A percentile compares a stretch with the other conserved stretches of the same genome.
phyloP scores from a whole-genome alignment of 768 basidiomycete species.

The Antrodiella citrinella region DNA sequence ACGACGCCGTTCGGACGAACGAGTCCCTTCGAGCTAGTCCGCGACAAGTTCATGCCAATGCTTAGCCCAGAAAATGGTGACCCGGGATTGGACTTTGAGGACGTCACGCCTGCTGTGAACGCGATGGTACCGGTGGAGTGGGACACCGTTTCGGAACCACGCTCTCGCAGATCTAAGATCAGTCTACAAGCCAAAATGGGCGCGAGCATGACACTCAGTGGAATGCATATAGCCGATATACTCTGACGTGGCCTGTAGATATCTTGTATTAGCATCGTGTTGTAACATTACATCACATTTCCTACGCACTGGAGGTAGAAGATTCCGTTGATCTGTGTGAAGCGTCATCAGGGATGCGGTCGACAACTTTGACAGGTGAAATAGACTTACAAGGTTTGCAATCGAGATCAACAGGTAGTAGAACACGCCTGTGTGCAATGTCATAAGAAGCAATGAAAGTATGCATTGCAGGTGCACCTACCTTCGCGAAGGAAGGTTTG shows the following conservation, averaged over 20 bases:
- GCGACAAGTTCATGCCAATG: slow-evolving; percentile 15
- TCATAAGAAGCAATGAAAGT: too few relatives aligned
- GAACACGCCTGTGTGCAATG: slow-evolving; percentile 51
- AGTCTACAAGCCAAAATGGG: slow-evolving; percentile 75
- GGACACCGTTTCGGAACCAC: slow-evolving; percentile 70
- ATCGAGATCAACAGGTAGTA: slow-evolving; percentile 84
- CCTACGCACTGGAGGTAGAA: slow-evolving; percentile 78
- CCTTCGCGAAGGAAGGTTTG: slow-evolving; percentile 83
- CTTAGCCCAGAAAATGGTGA: slow-evolving; percentile 22
- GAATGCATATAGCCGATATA: slow-evolving; percentile 79
- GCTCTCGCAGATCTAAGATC: slow-evolving; percentile 75
- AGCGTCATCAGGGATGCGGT: slow-evolving; percentile 2
- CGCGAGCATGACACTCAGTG: slow-evolving; percentile 76
- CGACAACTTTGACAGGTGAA: background rate
- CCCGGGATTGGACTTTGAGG: slow-evolving; percentile 20
- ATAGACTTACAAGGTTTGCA: slow-evolving; percentile 53
- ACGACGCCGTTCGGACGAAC: slow-evolving; percentile 20
- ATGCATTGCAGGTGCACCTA: slow-evolving; percentile 19
- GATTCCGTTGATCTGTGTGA: slow-evolving; percentile 58
- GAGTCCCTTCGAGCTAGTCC: slow-evolving; percentile 16
- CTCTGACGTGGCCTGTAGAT: slow-evolving; percentile 62
- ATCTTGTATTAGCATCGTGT: slow-evolving; percentile 8
- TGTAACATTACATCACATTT: too few relatives aligned
- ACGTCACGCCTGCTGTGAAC: slow-evolving; percentile 21
- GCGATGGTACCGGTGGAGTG: slow-evolving; percentile 39